Evolutionary conservation across 75 land plant species (phyloP).

Genomic region (Pinus taeda): DNA sequence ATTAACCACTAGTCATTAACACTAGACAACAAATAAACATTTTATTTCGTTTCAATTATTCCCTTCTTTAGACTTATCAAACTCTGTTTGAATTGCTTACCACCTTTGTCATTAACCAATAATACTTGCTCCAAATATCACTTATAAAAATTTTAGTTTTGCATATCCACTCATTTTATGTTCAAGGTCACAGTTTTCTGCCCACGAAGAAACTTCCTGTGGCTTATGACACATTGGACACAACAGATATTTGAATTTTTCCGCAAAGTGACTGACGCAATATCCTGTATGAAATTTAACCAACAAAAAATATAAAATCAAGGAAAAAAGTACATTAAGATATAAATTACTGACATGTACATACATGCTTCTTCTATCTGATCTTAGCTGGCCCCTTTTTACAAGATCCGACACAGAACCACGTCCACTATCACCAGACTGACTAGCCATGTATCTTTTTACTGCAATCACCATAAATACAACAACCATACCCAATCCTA

Average conservation of each 20-base stretch:
- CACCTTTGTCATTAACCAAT: too few relatives aligned
- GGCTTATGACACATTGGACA: background rate
- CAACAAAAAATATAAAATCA: background rate
- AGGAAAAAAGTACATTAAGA: background rate
- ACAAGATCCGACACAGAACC: slow-evolving; percentile 93
- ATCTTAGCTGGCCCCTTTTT: slow-evolving; percentile 81
- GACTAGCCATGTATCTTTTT: slow-evolving; percentile 36
- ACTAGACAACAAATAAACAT: too few relatives aligned
- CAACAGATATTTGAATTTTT: background rate
- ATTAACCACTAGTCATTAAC: too few relatives aligned
- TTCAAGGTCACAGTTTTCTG: background rate
- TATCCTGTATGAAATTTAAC: background rate
- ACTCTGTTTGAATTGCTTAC: too few relatives aligned
- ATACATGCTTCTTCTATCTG: slow-evolving; percentile 90
- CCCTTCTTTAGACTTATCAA: too few relatives aligned
- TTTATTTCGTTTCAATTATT: too few relatives aligned
- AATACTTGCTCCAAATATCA: too few relatives aligned
- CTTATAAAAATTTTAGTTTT: too few relatives aligned
- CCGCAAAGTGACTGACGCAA: background rate
- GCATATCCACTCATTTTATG: too few relatives aligned
- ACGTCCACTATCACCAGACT: slow-evolving; percentile 24
- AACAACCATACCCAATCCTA: slow-evolving; percentile 47
- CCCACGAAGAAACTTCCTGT: background rate
- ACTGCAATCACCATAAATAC: slow-evolving; percentile 35
- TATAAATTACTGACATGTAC: slow-evolving; percentile 12